These are phyloP conservation scores for Leishmania mexicana DNA, from an alignment of 208 protist species.

Conservation along the genomic window DNA sequence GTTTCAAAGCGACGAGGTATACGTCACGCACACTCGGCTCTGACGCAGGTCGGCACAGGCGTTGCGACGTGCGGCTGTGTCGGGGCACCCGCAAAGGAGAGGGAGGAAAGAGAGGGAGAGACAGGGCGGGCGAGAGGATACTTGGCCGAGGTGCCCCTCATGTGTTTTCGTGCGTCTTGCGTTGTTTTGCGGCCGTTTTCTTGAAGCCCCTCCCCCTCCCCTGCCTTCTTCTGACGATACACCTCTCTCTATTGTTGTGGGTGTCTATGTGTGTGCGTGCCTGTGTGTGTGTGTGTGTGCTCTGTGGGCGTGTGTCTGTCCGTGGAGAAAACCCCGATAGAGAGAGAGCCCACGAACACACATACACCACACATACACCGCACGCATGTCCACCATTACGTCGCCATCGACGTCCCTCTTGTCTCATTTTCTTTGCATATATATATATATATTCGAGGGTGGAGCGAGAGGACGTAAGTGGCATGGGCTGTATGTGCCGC, in stretches of 20 bases:
- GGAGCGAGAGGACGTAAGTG: neutral
- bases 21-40: too few relatives aligned
- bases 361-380: neutral
- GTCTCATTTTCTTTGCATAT: slow-evolving; percentile 14
- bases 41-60: too few relatives aligned
- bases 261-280: neutral
- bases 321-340: too few relatives aligned
- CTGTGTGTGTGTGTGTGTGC: neutral
- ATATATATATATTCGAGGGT: neutral
- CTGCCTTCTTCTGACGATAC: neutral
- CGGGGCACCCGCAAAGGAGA: too few relatives aligned
- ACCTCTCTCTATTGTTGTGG: neutral
- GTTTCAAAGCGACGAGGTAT: too few relatives aligned
- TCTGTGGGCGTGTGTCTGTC: too few relatives aligned
- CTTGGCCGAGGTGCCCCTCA: neutral
- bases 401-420: neutral
- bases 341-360: neutral
- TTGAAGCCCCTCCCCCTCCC: too few relatives aligned
- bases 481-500: neutral
- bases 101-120: too few relatives aligned
- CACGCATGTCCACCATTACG: neutral
- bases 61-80: too few relatives aligned
- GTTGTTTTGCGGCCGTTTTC: neutral
- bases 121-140: too few relatives aligned
- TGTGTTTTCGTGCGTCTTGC: neutral